Evolutionary conservation across 2,329 filamentous ascomycete genomes (phyloP).

Genomic region (Lecanicillium sp.): DNA sequence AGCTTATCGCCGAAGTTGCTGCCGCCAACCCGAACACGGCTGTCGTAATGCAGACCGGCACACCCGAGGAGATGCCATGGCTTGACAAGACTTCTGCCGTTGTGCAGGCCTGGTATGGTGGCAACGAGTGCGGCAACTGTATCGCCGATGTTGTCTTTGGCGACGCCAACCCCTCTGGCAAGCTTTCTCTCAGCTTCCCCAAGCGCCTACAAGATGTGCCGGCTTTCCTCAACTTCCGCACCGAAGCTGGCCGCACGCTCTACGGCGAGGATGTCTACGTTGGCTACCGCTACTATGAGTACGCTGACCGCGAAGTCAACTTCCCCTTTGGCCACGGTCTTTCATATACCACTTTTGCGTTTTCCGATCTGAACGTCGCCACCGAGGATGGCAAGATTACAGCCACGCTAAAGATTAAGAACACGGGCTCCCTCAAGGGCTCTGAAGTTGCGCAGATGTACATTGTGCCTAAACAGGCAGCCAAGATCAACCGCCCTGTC

Average conservation of each 20-base stretch:
- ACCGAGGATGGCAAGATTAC: conserved; percentile 37
- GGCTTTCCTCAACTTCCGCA: conserved; percentile 64
- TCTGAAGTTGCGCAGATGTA: conserved; percentile 53
- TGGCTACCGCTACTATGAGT: conserved; percentile 76
- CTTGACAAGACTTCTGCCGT: conserved; percentile 46
- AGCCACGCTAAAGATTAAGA: conserved; percentile 46
- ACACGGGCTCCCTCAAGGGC: conserved; percentile 47
- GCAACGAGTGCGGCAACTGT: conserved; percentile 77
- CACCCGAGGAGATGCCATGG: conserved; percentile 67
- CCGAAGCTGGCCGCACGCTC: conserved; percentile 60
- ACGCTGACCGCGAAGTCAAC: conserved; percentile 51
- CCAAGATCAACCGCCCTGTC: conserved; percentile 44
- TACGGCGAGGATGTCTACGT: conserved; percentile 78
- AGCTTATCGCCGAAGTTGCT: conserved; percentile 58
- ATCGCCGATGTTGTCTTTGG: conserved; percentile 74
- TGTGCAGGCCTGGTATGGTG: conserved; percentile 76
- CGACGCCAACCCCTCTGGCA: conserved; percentile 64
- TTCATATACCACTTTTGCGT: conserved; percentile 63
- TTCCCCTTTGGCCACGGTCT: conserved; percentile 78
- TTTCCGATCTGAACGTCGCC: conserved; percentile 39
- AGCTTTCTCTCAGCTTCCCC: conserved; percentile 68
- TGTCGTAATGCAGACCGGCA: conserved; percentile 71
- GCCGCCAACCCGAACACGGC: conserved; percentile 60
- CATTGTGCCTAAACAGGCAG: conserved; percentile 40
- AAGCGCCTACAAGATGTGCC: conserved; percentile 60